A percentile compares a stretch with the other conserved stretches of the same genome.
Conservation (phyloP, 306 rosid genomes). For the Glycyrrhiza uralensis region DNA sequence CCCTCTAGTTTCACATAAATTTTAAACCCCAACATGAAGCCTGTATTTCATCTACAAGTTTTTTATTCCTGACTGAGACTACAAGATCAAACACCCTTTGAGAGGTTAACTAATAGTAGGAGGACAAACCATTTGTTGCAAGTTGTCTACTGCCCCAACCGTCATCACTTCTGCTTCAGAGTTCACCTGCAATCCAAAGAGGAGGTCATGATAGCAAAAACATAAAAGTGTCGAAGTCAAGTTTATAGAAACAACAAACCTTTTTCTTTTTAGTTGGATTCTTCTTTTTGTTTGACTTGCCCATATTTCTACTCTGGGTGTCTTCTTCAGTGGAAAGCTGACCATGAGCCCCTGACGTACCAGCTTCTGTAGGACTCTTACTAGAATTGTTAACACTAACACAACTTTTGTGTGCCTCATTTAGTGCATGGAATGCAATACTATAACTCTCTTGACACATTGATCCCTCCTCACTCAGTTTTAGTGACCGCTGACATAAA, state of each 20-base stretch:
- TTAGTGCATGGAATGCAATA: constrained; percentile 69
- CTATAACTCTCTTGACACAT: constrained; percentile 81
- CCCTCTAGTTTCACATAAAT: background rate
- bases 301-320: constrained; percentile 67
- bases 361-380: constrained; percentile 67
- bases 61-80: background rate
- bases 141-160: constrained; percentile 79
- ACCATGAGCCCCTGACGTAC: constrained; percentile 70
- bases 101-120: constrained; percentile 8
- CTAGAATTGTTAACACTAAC: constrained; percentile 54
- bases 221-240: background rate
- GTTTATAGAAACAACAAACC: constrained; percentile 45
- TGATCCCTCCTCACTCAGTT: constrained; percentile 83
- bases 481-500: constrained; percentile 73
- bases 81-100: constrained; percentile 13
- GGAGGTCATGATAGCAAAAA: constrained; percentile 24
- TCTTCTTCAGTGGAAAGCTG: constrained; percentile 74
- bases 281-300: constrained; percentile 76
- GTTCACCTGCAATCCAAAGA: constrained; percentile 58
- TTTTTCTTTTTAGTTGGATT: constrained; percentile 90
- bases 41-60: background rate
- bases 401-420: constrained; percentile 70
- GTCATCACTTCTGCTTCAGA: constrained; percentile 72
- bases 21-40: background rate
- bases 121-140: constrained; percentile 93